phyloP scores from a whole-genome alignment of 768 basidiomycete genomes.

The Collybia nuda region DNA sequence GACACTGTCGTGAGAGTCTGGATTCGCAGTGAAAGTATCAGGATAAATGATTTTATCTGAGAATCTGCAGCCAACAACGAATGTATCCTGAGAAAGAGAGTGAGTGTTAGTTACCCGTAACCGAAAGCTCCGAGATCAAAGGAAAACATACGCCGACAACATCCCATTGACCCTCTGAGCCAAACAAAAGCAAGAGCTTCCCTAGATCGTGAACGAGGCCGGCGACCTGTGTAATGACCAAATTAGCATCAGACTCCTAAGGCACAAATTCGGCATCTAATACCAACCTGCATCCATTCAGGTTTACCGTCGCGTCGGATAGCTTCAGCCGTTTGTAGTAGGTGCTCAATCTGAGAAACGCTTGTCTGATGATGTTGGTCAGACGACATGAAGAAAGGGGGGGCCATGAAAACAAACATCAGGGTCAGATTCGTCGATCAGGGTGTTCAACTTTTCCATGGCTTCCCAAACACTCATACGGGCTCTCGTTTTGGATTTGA shows the following conservation, averaged over 20 bases:
- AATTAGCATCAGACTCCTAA: neutral
- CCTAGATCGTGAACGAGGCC: slow-evolving; percentile 90
- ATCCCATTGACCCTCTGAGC: slow-evolving; percentile 90
- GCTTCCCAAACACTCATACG: slow-evolving; percentile 88
- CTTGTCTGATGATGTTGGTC: slow-evolving; percentile 46
- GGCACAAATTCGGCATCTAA: neutral
- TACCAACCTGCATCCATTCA: slow-evolving; percentile 79
- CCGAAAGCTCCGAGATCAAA: slow-evolving; percentile 20
- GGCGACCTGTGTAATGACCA: slow-evolving; percentile 38
- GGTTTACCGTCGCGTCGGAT: slow-evolving; percentile 84
- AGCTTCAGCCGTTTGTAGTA: slow-evolving; percentile 90
- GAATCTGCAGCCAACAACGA: slow-evolving; percentile 80
- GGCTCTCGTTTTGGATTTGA: slow-evolving; percentile 63
- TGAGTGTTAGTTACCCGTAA: too few relatives aligned
- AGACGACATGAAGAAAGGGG: neutral
- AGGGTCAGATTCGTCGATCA: slow-evolving; percentile 90
- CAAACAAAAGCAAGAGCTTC: slow-evolving; percentile 82
- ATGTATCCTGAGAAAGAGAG: slow-evolving; percentile 34
- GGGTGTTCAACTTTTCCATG: slow-evolving; percentile 83
- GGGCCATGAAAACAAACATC: slow-evolving; percentile 46
- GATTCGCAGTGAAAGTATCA: slow-evolving; percentile 71
- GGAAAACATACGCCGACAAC: slow-evolving; percentile 73
- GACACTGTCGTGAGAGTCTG: slow-evolving; percentile 60
- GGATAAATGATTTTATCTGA: slow-evolving; percentile 82
- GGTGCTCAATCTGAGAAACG: slow-evolving; percentile 85